Evolutionary conservation across 768 basidiomycete genomes (phyloP), one percentile per base, ranked within the genome.

Genomic region (Leccinum arenicola): DNA sequence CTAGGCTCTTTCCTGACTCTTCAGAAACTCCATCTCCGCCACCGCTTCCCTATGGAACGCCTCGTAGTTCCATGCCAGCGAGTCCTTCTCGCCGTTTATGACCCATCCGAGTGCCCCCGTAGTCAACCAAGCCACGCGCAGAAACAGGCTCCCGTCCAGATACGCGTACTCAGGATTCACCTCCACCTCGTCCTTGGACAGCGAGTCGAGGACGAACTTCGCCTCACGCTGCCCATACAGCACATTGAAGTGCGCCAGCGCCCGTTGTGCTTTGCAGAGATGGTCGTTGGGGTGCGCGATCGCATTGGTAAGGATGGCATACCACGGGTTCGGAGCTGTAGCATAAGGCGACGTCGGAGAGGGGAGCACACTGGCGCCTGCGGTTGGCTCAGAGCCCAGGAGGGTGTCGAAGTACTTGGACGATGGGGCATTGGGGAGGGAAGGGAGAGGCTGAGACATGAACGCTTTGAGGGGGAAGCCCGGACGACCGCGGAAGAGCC

Each of bases 91-190:
- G 0, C 78, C 79, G 54, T 80, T 77, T 15, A 73, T 68, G 9
- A 78, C 73, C 75, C 76, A 76, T 7, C 76, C 74, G 56, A 77
- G 64, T 8, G 77, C 71, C 56, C 78, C 74, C 23, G 77, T 74
- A 4, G 82, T 83, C 66, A 86, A 62, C 58, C 79, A 78, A 5
- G 85, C 87, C 0, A 75, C 74, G 49, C 86, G 75, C 38, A 86
- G 63, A 67, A 91, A 91, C 51, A 91, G 64, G 17, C 81, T 82
- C 9, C 88, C 88, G 67, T 89, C 88, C 11, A 83, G 64, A 35
- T 68, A 67, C 2, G 62, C 72, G n/a, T 81, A 86, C 14, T 76
- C 74, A 47, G 86, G 70, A 52, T 82, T 75, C 12, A 77, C 77
- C 1, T 65, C 65, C 27, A 71, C 64, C 52, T 59, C 61, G 12